Conservation (phyloP, 805 yeast species). For the Myxozyma monticola region DNA sequence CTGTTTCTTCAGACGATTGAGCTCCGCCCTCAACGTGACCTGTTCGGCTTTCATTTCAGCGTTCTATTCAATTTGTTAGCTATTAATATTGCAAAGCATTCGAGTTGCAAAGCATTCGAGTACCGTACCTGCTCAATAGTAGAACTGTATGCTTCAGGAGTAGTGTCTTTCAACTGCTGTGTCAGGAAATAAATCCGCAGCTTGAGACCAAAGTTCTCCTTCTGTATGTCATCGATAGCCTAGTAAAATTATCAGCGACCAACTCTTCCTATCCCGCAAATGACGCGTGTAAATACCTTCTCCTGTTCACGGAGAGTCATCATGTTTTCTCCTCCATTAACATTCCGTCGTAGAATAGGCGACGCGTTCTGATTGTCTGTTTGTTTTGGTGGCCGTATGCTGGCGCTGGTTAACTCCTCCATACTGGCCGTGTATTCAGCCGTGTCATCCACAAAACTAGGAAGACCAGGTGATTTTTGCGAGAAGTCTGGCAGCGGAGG, state of each 20-base stretch:
- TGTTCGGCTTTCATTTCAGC: conserved; percentile 25
- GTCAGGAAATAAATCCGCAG: conserved; percentile 23
- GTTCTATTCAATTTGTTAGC: too few relatives aligned
- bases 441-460: conserved; percentile 3
- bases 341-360: conserved; percentile 12
- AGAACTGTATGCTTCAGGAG: conserved; percentile 24
- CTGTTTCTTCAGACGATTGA: conserved; percentile 11
- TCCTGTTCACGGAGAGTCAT: conserved; percentile 33
- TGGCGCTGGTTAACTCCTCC: conserved; percentile 25
- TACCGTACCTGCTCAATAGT: conserved; percentile 16
- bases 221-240: conserved; percentile 30
- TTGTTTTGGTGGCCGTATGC: conserved; percentile 5
- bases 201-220: conserved; percentile 33
- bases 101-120: not conserved
- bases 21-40: conserved; percentile 17
- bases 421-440: conserved; percentile 12
- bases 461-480: conserved; percentile 23
- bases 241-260: not conserved
- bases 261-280: not conserved
- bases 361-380: conserved; percentile 11
- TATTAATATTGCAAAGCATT: not conserved
- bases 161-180: conserved; percentile 18
- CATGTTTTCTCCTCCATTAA: conserved; percentile 11
- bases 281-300: conserved; percentile 11
- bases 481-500: conserved; percentile 9